These are phyloP conservation scores for Psilocybe cubensis DNA, from an alignment of 768 basidiomycete species.

Conservation along the genomic window DNA sequence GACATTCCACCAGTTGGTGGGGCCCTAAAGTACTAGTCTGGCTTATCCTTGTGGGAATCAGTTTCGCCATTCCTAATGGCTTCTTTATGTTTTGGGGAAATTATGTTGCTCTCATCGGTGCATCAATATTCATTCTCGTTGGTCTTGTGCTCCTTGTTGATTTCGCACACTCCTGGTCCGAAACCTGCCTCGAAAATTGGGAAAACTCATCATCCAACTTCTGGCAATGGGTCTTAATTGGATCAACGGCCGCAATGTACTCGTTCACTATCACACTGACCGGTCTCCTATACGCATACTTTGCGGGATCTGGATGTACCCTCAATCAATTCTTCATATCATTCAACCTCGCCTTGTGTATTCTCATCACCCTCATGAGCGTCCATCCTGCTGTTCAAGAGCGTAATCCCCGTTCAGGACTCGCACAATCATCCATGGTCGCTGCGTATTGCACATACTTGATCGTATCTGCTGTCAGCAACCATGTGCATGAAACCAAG, in stretches of 20 bases:
- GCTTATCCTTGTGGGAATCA: constrained; percentile 76
- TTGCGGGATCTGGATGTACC: constrained; percentile 83
- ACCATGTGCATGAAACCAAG: constrained; percentile 75
- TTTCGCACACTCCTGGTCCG: constrained; percentile 98
- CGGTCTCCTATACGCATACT: constrained; percentile 88
- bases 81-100: constrained; percentile 99
- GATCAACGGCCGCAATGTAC: constrained; percentile 91
- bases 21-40: constrained; percentile 94
- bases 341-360: constrained; percentile 82
- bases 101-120: constrained; percentile 88
- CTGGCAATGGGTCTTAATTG: constrained; percentile 96
- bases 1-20: constrained; percentile 78
- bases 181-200: constrained; percentile 96
- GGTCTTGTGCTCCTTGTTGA: constrained; percentile 97
- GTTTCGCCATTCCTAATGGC: constrained; percentile 95
- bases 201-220: constrained; percentile 82
- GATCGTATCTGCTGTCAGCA: constrained; percentile 90
- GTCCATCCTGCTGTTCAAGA: constrained; percentile 89
- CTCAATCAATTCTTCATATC: constrained; percentile 98
- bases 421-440: constrained; percentile 97
- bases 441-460: constrained; percentile 97
- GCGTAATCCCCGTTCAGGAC: constrained; percentile 90
- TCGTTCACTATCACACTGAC: constrained; percentile 83
- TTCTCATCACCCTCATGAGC: constrained; percentile 81
- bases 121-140: constrained; percentile 93